Evolutionary conservation across 164 flowering plant species (phyloP).

Genomic region (Vitis cinerea): DNA sequence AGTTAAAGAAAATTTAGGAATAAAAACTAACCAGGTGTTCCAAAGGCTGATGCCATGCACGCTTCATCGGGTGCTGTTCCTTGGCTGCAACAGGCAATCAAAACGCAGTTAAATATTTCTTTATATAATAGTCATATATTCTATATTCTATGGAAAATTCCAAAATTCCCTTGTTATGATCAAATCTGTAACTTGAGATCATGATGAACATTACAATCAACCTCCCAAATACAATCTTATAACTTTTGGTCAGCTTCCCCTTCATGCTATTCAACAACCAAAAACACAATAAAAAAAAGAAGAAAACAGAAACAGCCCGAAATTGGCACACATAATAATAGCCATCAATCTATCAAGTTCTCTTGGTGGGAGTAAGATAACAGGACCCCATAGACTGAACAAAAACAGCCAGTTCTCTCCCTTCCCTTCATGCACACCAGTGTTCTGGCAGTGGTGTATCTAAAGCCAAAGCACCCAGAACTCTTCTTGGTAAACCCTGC

Average conservation of each 20-base stretch:
- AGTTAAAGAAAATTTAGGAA: background rate
- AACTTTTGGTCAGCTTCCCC: too few species aligned
- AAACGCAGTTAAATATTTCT: background rate
- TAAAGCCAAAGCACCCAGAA: background rate
- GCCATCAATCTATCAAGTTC: background rate
- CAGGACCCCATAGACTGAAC: background rate
- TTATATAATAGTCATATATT: background rate
- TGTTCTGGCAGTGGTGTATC: background rate
- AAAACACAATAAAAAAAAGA: too few species aligned
- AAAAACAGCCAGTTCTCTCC: background rate
- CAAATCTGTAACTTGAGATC: background rate
- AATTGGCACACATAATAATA: background rate
- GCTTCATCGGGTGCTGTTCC: constrained; percentile 88
- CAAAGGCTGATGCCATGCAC: constrained; percentile 91
- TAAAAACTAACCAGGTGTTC: constrained; percentile 55
- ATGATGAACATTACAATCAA: background rate
- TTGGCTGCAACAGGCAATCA: constrained; percentile 59
- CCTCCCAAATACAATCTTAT: background rate
- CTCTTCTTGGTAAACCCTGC: background rate
- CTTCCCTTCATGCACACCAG: background rate
- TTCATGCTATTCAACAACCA: too few species aligned
- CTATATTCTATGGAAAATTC: background rate
- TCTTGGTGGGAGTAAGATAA: background rate
- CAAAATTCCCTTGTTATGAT: background rate
- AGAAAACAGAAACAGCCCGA: too few species aligned